Evolutionary conservation across 306 rosid genomes (phyloP), one percentile per base, ranked within the genome.

Genomic region (Cicer cuneatum): DNA sequence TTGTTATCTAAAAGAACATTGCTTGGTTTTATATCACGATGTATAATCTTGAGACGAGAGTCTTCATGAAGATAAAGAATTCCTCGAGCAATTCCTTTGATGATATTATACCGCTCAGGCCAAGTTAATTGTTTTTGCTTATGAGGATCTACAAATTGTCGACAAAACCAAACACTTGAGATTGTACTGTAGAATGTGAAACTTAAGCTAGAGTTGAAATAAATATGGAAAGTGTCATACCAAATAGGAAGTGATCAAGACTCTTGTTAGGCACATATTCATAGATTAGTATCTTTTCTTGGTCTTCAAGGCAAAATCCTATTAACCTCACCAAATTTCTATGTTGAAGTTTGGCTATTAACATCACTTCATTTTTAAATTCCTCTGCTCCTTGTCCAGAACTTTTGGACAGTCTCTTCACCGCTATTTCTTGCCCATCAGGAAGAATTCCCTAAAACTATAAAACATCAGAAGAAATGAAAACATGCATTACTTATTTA

Each of bases 21-120:
- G 18, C 96, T 84, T 8, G 90, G 86, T 75, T 92, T 92, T 15
- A 92, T 80, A 78, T 92, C 96, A n/a, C 90, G 88, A 3, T 92
- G 92, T 5, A 89, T 86, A 13, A 88, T 82, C 72, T 77, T 84
- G 10, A 92, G 85, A 8, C 85, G 85, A 51, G 93, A 92, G 33
- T 92, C 92, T 72, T 89, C 89, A 3, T 92, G 97, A 2, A 92
- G 84, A 75, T 88, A 89, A 47, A 92, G 84, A 14, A 86, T 79
- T 39, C 92, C 97, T 62, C 85, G 72, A 49, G 89, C 86, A 71
- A 87, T 81, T 1, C 93, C 96, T 40, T 38, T 69, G 5, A 89
- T 81, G 48, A 92, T 81, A 12, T 63, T 73, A 49, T 11, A 77
- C 8, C 93, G 80, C 1, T 69, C 74, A 0, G 66, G 21, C 93